These are phyloP conservation scores for Phytophthora sojae DNA, from an alignment of 352 stramenopile genomes.

Conservation along the genomic window DNA sequence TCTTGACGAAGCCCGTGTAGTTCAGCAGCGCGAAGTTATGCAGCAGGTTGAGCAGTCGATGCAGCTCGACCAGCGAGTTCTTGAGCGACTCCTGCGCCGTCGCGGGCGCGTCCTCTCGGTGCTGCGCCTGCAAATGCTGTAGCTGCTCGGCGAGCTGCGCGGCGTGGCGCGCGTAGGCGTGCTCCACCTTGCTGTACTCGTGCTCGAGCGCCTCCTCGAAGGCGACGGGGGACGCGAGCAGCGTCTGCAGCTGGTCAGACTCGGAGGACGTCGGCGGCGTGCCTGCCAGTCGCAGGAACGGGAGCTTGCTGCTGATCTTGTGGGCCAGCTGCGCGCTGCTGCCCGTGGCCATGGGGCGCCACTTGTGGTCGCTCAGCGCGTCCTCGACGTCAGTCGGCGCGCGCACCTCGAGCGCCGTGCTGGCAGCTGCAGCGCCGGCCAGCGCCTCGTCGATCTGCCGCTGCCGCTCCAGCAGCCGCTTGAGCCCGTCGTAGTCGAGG, in stretches of 20 bases:
- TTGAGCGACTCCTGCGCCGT: slow-evolving; percentile 91
- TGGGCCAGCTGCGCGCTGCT: slow-evolving; percentile 30
- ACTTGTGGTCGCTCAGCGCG: slow-evolving; percentile 34
- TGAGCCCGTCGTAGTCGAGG: slow-evolving; percentile 91
- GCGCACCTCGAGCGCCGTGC: slow-evolving; percentile 25
- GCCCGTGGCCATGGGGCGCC: slow-evolving; percentile 35
- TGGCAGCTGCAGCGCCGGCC: slow-evolving; percentile 16
- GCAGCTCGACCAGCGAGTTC: slow-evolving; percentile 93
- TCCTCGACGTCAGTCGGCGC: slow-evolving; percentile 30
- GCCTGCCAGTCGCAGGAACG: slow-evolving; percentile 35
- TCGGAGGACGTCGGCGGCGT: slow-evolving; percentile 20
- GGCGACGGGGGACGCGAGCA: slow-evolving; percentile 37
- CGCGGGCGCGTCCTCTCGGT: slow-evolving; percentile 62
- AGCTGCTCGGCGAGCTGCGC: slow-evolving; percentile 88
- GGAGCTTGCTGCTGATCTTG: slow-evolving; percentile 31
- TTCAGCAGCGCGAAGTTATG: slow-evolving; percentile 98
- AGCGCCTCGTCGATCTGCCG: slow-evolving; percentile 50
- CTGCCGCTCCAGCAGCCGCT: slow-evolving; percentile 81
- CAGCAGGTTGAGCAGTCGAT: slow-evolving; percentile 94
- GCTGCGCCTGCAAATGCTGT: slow-evolving; percentile 77
- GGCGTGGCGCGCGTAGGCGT: slow-evolving; percentile 91
- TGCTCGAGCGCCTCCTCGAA: slow-evolving; percentile 88
- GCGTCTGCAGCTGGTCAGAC: slow-evolving; percentile 44
- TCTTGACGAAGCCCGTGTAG: slow-evolving; percentile 98
- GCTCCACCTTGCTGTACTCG: slow-evolving; percentile 92